phyloP scores from a whole-genome alignment of 164 flowering plant species.

The Cinnamomum micranthum region DNA sequence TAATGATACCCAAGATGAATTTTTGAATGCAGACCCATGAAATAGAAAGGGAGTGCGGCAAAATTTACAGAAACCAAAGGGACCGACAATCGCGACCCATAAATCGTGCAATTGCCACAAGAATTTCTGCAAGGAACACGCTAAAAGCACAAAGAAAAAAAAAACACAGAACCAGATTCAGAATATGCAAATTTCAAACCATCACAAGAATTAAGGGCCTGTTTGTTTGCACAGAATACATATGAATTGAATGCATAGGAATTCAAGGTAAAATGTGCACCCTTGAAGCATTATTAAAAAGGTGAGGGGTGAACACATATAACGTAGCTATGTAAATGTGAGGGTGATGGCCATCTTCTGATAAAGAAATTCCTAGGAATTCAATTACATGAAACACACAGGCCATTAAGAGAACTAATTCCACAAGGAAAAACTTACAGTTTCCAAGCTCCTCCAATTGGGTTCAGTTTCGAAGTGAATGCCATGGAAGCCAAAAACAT shows the following conservation, averaged over 20 bases:
- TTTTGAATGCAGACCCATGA: constrained; percentile 43
- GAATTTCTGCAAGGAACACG: constrained; percentile 15
- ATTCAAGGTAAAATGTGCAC: too few relatives aligned
- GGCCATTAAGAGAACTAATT: too few relatives aligned
- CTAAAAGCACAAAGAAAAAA: constrained; percentile 24
- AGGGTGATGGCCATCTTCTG: too few relatives aligned
- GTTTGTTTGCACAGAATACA: too few relatives aligned
- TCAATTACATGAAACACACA: too few relatives aligned
- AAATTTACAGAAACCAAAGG: constrained; percentile 59
- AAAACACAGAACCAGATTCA: background rate
- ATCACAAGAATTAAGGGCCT: background rate
- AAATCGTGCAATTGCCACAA: constrained; percentile 43
- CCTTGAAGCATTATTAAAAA: too few relatives aligned
- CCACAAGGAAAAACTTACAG: constrained; percentile 6
- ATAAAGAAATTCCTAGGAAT: too few relatives aligned
- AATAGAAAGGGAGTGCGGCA: constrained; percentile 57
- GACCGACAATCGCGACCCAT: constrained; percentile 25
- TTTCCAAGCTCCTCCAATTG: background rate
- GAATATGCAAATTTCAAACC: background rate
- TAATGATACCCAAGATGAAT: constrained; percentile 27
- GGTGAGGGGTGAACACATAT: too few relatives aligned
- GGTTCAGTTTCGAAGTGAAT: constrained; percentile 6
- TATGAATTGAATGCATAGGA: too few relatives aligned
- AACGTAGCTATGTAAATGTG: too few relatives aligned
- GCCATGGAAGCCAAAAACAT: constrained; percentile 39